Percentiles rank a stretch among this genome's conserved stretches.
These are phyloP conservation scores for Sicyos edulis DNA, from an alignment of 306 rosid genomes.

Conservation along the genomic window DNA sequence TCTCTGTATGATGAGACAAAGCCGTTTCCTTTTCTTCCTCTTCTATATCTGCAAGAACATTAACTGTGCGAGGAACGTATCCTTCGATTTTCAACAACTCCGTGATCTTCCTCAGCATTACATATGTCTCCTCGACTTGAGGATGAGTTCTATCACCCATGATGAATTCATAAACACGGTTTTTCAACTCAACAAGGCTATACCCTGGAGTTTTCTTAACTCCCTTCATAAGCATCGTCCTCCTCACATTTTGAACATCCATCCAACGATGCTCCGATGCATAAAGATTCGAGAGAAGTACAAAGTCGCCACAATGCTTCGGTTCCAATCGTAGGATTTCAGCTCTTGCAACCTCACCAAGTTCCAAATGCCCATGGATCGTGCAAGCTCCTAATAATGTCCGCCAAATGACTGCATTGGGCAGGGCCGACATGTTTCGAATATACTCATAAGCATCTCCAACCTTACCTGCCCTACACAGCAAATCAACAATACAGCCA, in stretches of 20 bases:
- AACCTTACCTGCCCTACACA: slow-evolving; percentile 38
- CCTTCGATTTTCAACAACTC: slow-evolving; percentile 33
- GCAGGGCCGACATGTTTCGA: slow-evolving; percentile 27
- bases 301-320: slow-evolving; percentile 34
- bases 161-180: slow-evolving; percentile 29
- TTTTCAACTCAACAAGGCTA: slow-evolving; percentile 38
- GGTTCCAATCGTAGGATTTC: slow-evolving; percentile 30
- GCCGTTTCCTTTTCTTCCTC: slow-evolving; percentile 45
- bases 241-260: slow-evolving; percentile 35
- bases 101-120: slow-evolving; percentile 31
- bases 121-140: slow-evolving; percentile 27
- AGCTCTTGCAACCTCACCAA: slow-evolving; percentile 34
- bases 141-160: slow-evolving; percentile 33
- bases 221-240: slow-evolving; percentile 29
- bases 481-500: slow-evolving; percentile 40
- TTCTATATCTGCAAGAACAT: slow-evolving; percentile 40
- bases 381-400: slow-evolving; percentile 40
- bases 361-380: slow-evolving; percentile 27
- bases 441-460: slow-evolving; percentile 34
- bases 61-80: slow-evolving; percentile 30
- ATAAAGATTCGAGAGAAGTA: slow-evolving; percentile 43
- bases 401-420: slow-evolving; percentile 42
- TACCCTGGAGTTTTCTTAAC: slow-evolving; percentile 42
- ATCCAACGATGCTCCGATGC: slow-evolving; percentile 43
- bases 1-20: slow-evolving; percentile 39